Evolutionary conservation across 768 basidiomycete genomes (phyloP).

Genomic region (Termitomyces sp.): DNA sequence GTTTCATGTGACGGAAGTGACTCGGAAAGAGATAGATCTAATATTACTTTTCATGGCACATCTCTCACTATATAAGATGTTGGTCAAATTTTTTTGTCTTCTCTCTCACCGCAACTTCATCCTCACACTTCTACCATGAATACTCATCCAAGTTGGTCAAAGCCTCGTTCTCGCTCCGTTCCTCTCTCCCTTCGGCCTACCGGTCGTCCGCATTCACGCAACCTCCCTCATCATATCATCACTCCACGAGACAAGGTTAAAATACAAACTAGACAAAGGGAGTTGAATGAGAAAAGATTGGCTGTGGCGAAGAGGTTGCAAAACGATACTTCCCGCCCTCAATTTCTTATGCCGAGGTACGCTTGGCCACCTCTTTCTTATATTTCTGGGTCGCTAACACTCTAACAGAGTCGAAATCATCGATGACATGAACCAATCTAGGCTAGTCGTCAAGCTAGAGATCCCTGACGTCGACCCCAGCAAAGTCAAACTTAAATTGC

Average conservation of each 20-base stretch:
- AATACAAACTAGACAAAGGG: neutral
- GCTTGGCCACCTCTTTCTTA: neutral
- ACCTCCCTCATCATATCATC: neutral
- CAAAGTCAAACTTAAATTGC: constrained; percentile 32
- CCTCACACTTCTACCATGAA: neutral
- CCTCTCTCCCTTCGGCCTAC: neutral
- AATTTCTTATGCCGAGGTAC: constrained; percentile 18
- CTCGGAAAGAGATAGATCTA: too few species aligned
- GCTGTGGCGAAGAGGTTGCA: neutral
- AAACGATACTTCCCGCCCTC: neutral
- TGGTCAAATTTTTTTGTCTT: too few species aligned
- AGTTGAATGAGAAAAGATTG: neutral
- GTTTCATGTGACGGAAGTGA: too few species aligned
- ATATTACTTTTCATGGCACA: too few species aligned
- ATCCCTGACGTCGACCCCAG: constrained; percentile 39
- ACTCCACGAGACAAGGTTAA: neutral
- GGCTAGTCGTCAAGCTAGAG: constrained; percentile 36
- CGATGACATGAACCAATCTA: constrained; percentile 32
- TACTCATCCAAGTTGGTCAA: neutral
- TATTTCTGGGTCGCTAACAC: neutral
- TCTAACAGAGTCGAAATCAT: constrained; percentile 37
- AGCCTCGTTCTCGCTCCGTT: constrained; percentile 5
- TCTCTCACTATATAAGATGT: too few species aligned
- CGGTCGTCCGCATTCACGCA: constrained; percentile 1
- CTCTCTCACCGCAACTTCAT: neutral